Base-by-base conservation (phyloP, 2,329 filamentous ascomycete species). In the Didymellaceae sp. region DNA sequence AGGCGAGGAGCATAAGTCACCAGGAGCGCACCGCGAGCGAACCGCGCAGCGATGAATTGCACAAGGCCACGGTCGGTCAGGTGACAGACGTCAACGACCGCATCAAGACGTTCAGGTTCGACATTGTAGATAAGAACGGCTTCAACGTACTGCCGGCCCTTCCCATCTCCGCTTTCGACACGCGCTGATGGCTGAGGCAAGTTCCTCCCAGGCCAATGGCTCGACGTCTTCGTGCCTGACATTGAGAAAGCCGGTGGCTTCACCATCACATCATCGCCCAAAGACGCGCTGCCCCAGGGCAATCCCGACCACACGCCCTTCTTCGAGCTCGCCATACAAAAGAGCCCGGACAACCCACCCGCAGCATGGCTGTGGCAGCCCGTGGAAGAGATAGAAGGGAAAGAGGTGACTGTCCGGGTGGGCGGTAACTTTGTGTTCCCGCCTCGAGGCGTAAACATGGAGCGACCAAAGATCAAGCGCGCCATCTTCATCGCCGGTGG, bases 161-260 rank as follows among this genome's bases (percentile, higher is more conserved):
- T 43, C 57, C 60, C 61, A 57, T 61, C 57, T 61, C 52, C 48
- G 58, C 61, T 55, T 45, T 49, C 59, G 45, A 62, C 61, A 54
- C 58, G 50, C 55, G 61, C 63, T 70, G 63, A 68, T 66, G 57
- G 61, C 55, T 57, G 57, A 58, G 54, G 45, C 57, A 71, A 89
- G 80, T 95, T 94, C 74, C 79, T 86, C 5, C 85, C 91, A 5
- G 91, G 91, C 45, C 91, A 96, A 78, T 96, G 91, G 90, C 81
- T 96, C 47, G 91, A 96, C 70, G 86, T 91, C 6, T 87, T 88
- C 69, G 82, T 91, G 44, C 90, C 91, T 1, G 78, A 77, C 28
- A 75, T 90, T 34, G 64, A 80, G 33, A 85, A 87, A 68, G 86
- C 90, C 3, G 91, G 91, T 25, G 91, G 91, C 50, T 96, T 96